phyloP scores from a whole-genome alignment of 805 yeast species.

The Saturnispora hagleri region DNA sequence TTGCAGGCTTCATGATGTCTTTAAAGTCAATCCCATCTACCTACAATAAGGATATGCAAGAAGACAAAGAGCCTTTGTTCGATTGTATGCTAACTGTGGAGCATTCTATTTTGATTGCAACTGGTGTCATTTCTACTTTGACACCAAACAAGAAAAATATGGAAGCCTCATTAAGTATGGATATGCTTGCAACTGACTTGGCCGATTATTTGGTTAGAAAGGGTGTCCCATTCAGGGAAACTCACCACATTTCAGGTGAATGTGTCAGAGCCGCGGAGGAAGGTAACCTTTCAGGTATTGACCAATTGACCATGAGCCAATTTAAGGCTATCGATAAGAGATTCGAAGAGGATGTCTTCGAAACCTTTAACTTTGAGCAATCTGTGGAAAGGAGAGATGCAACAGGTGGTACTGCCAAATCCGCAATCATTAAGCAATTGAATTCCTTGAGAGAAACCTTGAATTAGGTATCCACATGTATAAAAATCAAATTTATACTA shows the following conservation, averaged over 20 bases:
- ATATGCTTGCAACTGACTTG: slow-evolving; percentile 96
- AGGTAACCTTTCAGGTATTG: slow-evolving; percentile 69
- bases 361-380: slow-evolving; percentile 83
- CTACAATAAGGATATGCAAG: slow-evolving; percentile 97
- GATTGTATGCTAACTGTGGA: slow-evolving; percentile 86
- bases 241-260: slow-evolving; percentile 97
- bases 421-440: slow-evolving; percentile 78
- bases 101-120: slow-evolving; percentile 88
- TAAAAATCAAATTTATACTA: not conserved
- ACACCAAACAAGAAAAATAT: slow-evolving; percentile 62
- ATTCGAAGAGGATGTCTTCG: slow-evolving; percentile 71
- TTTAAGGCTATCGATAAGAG: slow-evolving; percentile 72
- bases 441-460: slow-evolving; percentile 20
- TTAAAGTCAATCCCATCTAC: slow-evolving; percentile 96
- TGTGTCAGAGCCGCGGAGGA: slow-evolving; percentile 91
- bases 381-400: slow-evolving; percentile 96
- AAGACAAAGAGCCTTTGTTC: slow-evolving; percentile 97
- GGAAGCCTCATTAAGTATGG: slow-evolving; percentile 91
- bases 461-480: not conserved
- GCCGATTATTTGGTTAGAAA: slow-evolving; percentile 96
- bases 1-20: slow-evolving; percentile 94
- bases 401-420: slow-evolving; percentile 92
- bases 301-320: slow-evolving; percentile 68
- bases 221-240: slow-evolving; percentile 98
- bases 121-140: slow-evolving; percentile 92